Evolutionary conservation across 192 early-diverging fungal species (phyloP), one percentile per base, ranked within the genome.

Genomic region (Mortierella alpina): DNA sequence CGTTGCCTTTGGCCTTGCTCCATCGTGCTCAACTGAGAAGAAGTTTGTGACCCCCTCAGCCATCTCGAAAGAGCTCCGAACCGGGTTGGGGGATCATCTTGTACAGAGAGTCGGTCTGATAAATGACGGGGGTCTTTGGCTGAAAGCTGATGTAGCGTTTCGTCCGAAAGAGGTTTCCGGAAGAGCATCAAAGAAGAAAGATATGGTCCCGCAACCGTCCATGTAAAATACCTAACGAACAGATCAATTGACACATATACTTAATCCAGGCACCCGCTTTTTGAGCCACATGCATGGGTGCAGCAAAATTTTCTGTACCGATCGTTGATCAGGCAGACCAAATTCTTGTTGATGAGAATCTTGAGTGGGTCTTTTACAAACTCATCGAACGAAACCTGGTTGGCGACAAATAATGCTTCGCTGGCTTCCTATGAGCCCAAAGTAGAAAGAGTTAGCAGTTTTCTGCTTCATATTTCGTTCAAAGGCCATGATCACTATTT

Each of bases 191-290:
- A 63, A 13, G 90, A 86, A 4, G 89, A 67, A 45, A 96, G 72
- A 20, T 92, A 75, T 6, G 93, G 92, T 15, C 83, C 87, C 12
- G 91, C 89, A 9, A 83, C 63, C 8, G 82, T 49, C 90, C 92
- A 89, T 70, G 85, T 85, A 64, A 88, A 90, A 68, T 93, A 95
- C 45, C 84, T 83, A 64, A 5, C 11, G 18, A 23, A 64, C 7
- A 15, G 12, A 9, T 41, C 13, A 44, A 59, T 5, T 6, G 39
- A n/a, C 58, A 39, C 3, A 31, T 31, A 31, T 3, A 31, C 31
- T 31, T 31, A 31, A 31, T 50, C 11, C 17, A 4, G 10, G 17
- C 8, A 10, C 23, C 4, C 22, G 42, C 20, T 20, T 45, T 31
- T 20, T 2, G 22, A 73, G 40, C 60, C 31, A 50, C 23, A 11